Base-by-base conservation (phyloP, 805 yeast species). In the Nakazawaea populi region DNA sequence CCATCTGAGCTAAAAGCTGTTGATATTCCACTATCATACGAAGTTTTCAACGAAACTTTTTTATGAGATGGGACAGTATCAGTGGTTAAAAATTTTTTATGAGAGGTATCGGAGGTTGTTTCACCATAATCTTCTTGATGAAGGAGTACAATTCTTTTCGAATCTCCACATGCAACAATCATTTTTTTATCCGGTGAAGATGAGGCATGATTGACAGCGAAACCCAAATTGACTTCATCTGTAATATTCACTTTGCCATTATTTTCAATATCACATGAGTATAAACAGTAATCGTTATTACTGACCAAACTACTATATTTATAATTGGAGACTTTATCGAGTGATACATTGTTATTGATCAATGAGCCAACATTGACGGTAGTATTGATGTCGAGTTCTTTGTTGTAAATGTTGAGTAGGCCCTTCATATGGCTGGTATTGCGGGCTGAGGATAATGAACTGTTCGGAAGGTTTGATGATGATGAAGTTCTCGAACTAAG, bases 21-120 rank as follows among this genome's bases (percentile, higher is more conserved):
- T 5, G 96, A 90, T 61, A 90, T 88, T 2, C 96, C 97, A 44
- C 85, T 79, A 57, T 87, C 96, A 52, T 85, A 82, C 2, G 71
- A 65, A 0, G 92, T 83, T 7, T 51, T 71, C 73, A 48, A 81
- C 72, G 2, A 79, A 68, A 44, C 66, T 67, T 43, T 69, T 67
- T 52, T 59, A 64, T 39, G 66, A 54, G 34, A 69, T 61, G 14
- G 60, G 52, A 44, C 24, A 18, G 24, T 18, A 18, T 18, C 24
- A 18, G 24, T 18, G 24, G 24, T 18, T 18, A 18, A 18, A 18
- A 18, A 18, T 61, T 52, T 32, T 32, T 32, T 8, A 32, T 32
- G 35, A 32, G 35, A 32, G 3, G 35, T 32, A 32, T 11, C 11
- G 35, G 35, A 2, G 35, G n/a, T 44, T 14, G 35, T 28, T n/a